Evolutionary conservation across 352 stramenopile species (phyloP), one percentile per base, ranked within the genome.

Genomic region (Pythium dissotocum): DNA sequence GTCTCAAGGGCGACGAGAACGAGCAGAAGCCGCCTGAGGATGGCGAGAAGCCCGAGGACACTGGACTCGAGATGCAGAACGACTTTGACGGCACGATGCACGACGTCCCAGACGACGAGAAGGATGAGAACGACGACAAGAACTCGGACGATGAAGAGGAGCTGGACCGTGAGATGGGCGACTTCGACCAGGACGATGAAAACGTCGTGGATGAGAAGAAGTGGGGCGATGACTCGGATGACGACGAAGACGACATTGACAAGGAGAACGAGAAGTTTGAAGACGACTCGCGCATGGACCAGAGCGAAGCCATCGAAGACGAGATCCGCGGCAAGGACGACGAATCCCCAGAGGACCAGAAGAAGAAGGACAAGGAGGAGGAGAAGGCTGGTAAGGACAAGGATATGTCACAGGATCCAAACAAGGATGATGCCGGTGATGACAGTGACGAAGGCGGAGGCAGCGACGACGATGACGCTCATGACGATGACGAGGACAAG

Each of bases 161-260:
- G 65, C 82, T 99, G 2, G 98, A 99, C 71, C 89, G 97, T 35
- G 98, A 99, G 82, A 99, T 99, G 97, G 98, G 97, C 26, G 97
- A 99, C 28, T 92, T 98, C 58, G 94, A 98, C 51, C 86, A 96
- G 46, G 89, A 98, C 26, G 93, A 98, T 51, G 97, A 99, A 65
- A 97, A 99, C 66, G 97, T 99, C 18, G 97, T 99, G 32, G 98
- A 99, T 72, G 98, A 99, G 80, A 99, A 99, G 80, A 95, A 99
- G 82, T 99, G 97, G 98, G 96, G 89, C 16, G 87, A 97, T 36
- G 88, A 97, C 61, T 93, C 91, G 46, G 88, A 98, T 65, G 86
- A 97, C 67, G 85, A 97, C 38, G 88, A 98, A 26, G 87, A 98
- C n/a, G 83, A 94, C 21, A 96, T 98, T 57, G 97, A 99, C 82